These are phyloP conservation scores for Aspergillus puulaauensis DNA, from an alignment of 2,329 filamentous ascomycete genomes.

Conservation along the genomic window DNA sequence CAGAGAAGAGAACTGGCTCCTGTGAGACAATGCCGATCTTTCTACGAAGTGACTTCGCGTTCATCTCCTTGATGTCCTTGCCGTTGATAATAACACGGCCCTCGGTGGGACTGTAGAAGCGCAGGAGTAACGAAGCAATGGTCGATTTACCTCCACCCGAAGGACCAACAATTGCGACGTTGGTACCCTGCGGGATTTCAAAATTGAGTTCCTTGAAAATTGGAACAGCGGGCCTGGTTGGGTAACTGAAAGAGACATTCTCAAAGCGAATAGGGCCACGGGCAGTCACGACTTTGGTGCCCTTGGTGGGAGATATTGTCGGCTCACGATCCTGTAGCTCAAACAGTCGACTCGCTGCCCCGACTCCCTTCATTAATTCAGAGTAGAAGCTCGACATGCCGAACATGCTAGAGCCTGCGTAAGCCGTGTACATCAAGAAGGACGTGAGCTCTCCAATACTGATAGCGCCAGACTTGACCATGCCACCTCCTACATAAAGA, in stretches of 20 bases:
- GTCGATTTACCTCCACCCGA: conserved; percentile 97
- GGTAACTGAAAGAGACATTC: conserved; percentile 85
- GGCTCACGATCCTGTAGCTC: conserved; percentile 90
- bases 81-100: conserved; percentile 83
- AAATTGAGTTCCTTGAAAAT: conserved; percentile 92
- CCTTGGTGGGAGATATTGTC: conserved; percentile 82
- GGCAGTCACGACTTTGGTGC: conserved; percentile 74
- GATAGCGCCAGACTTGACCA: conserved; percentile 84
- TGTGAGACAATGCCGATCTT: conserved; percentile 95
- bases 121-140: conserved; percentile 82
- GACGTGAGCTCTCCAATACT: conserved; percentile 89
- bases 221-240: conserved; percentile 83
- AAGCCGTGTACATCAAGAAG: conserved; percentile 98
- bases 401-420: conserved; percentile 80
- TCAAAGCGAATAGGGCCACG: conserved; percentile 86
- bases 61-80: conserved; percentile 78
- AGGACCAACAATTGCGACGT: conserved; percentile 94
- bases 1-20: conserved; percentile 89
- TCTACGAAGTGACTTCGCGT: conserved; percentile 86
- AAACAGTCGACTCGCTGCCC: conserved; percentile 92
- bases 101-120: conserved; percentile 82
- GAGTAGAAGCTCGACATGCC: conserved; percentile 95
- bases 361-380: conserved; percentile 98
- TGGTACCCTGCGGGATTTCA: conserved; percentile 86
- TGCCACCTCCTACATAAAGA: conserved; percentile 83